Evolutionary conservation across 1,284 basidiomycete genomes (phyloP), one percentile per base, ranked within the genome.

Genomic region (Afroboletus lepidellus): DNA sequence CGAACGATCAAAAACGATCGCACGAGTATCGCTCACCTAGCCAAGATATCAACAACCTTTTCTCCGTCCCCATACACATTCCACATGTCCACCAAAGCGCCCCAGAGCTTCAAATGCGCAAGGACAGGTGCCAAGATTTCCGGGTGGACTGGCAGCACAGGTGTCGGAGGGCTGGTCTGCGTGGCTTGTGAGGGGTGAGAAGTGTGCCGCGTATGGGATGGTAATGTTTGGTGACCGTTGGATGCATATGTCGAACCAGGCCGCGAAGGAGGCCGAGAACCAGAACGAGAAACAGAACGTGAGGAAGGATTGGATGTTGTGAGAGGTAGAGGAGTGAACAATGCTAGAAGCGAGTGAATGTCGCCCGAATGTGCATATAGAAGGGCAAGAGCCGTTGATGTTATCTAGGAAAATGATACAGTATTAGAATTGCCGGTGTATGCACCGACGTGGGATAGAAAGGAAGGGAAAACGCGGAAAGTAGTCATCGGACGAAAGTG

Each of bases 61-160:
- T 38, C 57, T 5, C 49, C 55, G n/a, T 69, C 53, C 8, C 58
- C 55, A 18, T 25, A 48, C 4, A 46, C 46, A 32, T 57, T 66
- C 64, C 64, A 66, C 63, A 66, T 61, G 48, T 66, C 64, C 24
- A 66, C 30, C 36, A 66, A 51, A 9, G n/a, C 46, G 13, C 61
- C 54, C 65, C 65, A 66, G 33, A 66, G 55, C 7, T 51, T 50
- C 8, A 95, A 72, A 62, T 88, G 88, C 16, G 82, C 85, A 0
- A 95, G 78, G 0, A 88, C 84, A 0, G 92, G 94, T 61, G 95
- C 93, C 23, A 95, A 83, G 34, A 88, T 79, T 85, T 90, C 59
- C 9, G 48, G 37, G 6, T 47, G 56, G 39, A 69, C 47, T 9
- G 60, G 53, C 2, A 56, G 29, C 3, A 34, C 43, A 21, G 54